phyloP scores from a whole-genome alignment of 2,329 filamentous ascomycete genomes.

The Talaromyces rugulosus region DNA sequence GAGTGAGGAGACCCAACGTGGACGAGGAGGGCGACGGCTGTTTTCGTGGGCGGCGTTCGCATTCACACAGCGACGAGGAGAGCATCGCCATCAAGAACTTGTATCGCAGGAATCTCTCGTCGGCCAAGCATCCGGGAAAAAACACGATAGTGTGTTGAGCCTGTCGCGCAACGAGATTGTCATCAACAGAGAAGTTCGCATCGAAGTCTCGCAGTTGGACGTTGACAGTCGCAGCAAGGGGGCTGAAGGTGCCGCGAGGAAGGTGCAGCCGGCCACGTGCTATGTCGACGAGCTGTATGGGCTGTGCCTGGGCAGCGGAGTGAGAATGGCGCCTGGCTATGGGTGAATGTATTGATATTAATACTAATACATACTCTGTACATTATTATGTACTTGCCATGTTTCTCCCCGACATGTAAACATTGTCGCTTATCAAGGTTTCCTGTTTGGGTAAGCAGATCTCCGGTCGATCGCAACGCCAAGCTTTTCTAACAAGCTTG shows the following conservation, averaged over 20 bases:
- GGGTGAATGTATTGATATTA: background rate
- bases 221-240: constrained; percentile 1
- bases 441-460: background rate
- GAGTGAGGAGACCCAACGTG: background rate
- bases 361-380: background rate
- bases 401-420: background rate
- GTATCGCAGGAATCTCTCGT: constrained; percentile 10
- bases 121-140: background rate
- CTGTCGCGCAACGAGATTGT: constrained; percentile 5
- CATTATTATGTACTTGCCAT: background rate
- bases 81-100: background rate
- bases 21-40: background rate
- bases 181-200: constrained; percentile 10
- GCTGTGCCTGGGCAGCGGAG: constrained; percentile 7
- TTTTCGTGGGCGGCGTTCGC: background rate
- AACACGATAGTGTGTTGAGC: too few relatives aligned
- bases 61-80: background rate
- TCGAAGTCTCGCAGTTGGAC: constrained; percentile 10
- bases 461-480: background rate
- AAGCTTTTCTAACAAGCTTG: background rate
- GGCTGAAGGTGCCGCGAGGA: background rate
- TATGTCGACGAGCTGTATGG: constrained; percentile 12
- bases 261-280: background rate
- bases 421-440: background rate
- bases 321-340: constrained; percentile 8